Conservation (phyloP, 2,329 filamentous ascomycete genomes). For the Scedosporium dehoogii region DNA sequence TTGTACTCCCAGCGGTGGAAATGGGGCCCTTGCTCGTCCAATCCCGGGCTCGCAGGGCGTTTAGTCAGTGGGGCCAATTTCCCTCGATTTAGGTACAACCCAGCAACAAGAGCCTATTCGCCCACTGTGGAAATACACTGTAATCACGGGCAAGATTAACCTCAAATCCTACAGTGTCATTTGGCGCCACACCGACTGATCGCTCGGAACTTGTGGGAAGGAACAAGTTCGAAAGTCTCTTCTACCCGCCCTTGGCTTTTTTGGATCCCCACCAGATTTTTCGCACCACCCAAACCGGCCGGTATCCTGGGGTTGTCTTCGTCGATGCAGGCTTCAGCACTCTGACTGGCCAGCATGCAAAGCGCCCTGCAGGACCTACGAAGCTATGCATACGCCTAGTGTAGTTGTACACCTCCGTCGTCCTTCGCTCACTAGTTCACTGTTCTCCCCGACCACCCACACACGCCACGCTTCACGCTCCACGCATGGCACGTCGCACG, state of each 20-base stretch:
- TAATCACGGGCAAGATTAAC: neutral
- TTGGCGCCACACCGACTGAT: neutral
- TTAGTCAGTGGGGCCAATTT: neutral
- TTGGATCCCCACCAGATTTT: neutral
- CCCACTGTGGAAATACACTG: conserved; percentile 1
- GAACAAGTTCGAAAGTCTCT: neutral
- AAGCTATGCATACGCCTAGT: neutral
- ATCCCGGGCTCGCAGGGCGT: neutral
- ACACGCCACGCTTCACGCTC: neutral
- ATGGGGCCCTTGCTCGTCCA: neutral
- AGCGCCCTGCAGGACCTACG: neutral
- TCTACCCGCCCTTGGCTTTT: neutral
- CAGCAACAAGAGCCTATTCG: neutral
- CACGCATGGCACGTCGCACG: neutral
- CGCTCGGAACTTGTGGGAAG: neutral
- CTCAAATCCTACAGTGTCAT: neutral
- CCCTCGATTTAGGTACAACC: neutral
- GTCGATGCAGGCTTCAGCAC: neutral
- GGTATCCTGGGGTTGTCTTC: neutral
- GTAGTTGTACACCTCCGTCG: neutral
- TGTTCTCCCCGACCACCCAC: neutral
- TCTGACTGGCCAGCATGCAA: conserved; percentile 2
- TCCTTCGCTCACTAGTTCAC: neutral
- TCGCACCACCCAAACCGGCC: neutral
- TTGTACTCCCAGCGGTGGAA: neutral